phyloP scores from a whole-genome alignment of 306 rosid species.

The Medicago lupulina region DNA sequence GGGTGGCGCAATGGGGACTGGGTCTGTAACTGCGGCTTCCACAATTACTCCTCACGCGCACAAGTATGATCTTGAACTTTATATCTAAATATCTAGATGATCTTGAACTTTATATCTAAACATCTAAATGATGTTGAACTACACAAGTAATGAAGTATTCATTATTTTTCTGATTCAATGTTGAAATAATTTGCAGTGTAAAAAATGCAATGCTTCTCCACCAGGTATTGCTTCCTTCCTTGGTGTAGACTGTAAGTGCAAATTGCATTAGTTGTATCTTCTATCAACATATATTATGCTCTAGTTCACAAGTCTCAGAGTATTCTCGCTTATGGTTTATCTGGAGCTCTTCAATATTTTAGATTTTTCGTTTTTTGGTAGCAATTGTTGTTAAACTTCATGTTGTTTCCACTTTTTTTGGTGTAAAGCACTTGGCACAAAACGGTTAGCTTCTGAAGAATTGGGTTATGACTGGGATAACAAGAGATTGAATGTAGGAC shows the following conservation, averaged over 20 bases:
- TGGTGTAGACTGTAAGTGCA: slow-evolving; percentile 22
- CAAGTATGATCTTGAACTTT: slow-evolving; percentile 60
- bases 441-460: slow-evolving; percentile 91
- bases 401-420: slow-evolving; percentile 33
- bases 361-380: neutral
- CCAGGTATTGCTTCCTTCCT: slow-evolving; percentile 64
- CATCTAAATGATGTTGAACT: slow-evolving; percentile 16
- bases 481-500: slow-evolving; percentile 88
- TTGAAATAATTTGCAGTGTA: slow-evolving; percentile 75
- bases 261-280: slow-evolving; percentile 30
- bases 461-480: slow-evolving; percentile 82
- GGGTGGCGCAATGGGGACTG: slow-evolving; percentile 98
- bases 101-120: slow-evolving; percentile 10
- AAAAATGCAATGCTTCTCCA: slow-evolving; percentile 86
- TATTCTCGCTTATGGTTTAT: slow-evolving; percentile 8
- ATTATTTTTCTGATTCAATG: slow-evolving; percentile 45
- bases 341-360: slow-evolving; percentile 12
- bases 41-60: slow-evolving; percentile 87
- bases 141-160: slow-evolving; percentile 11
- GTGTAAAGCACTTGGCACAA: slow-evolving; percentile 81
- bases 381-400: slow-evolving; percentile 45
- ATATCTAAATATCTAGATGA: slow-evolving; percentile 4
- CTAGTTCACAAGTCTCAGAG: slow-evolving; percentile 1
- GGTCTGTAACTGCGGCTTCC: slow-evolving; percentile 94
- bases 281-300: slow-evolving; percentile 28